These are phyloP conservation scores for Diaporthe helianthi DNA, from an alignment of 2,329 filamentous ascomycete species.

Conservation along the genomic window DNA sequence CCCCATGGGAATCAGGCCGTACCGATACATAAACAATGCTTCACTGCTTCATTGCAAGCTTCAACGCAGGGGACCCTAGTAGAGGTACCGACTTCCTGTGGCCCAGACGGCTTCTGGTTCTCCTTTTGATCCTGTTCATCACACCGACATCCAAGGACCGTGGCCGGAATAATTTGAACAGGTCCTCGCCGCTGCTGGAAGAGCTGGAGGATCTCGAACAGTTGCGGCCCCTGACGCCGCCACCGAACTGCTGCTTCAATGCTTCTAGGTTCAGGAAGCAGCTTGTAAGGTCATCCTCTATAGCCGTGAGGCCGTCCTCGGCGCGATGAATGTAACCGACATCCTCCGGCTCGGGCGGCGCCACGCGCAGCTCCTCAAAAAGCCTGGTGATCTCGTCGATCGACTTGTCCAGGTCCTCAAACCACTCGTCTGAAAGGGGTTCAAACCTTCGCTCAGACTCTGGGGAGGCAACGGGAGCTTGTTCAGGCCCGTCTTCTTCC, in stretches of 20 bases:
- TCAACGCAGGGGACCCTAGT: not conserved
- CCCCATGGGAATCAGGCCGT: not conserved
- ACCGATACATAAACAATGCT: too few relatives aligned
- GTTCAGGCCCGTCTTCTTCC: not conserved
- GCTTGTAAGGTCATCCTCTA: constrained; percentile 4
- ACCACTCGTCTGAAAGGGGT: constrained; percentile 29
- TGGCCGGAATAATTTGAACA: not conserved
- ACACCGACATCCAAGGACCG: constrained; percentile 2
- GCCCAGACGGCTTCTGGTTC: not conserved
- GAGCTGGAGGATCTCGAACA: not conserved
- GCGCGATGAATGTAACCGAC: not conserved
- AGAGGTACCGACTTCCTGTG: not conserved
- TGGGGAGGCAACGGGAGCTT: not conserved
- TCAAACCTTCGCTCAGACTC: not conserved
- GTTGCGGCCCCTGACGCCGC: not conserved
- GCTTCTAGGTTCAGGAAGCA: constrained; percentile 16
- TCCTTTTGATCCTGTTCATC: not conserved
- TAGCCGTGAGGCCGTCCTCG: constrained; percentile 16
- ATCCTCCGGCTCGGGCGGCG: constrained; percentile 18
- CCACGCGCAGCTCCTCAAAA: constrained; percentile 27
- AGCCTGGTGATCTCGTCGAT: constrained; percentile 28
- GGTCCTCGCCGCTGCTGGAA: not conserved
- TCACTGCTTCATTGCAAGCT: constrained; percentile 5
- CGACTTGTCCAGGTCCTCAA: constrained; percentile 27
- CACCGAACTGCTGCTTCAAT: not conserved